Evolutionary conservation across 2,329 filamentous ascomycete species (phyloP), one percentile per base, ranked within the genome.

Genomic region (Dissoconium aciculare): DNA sequence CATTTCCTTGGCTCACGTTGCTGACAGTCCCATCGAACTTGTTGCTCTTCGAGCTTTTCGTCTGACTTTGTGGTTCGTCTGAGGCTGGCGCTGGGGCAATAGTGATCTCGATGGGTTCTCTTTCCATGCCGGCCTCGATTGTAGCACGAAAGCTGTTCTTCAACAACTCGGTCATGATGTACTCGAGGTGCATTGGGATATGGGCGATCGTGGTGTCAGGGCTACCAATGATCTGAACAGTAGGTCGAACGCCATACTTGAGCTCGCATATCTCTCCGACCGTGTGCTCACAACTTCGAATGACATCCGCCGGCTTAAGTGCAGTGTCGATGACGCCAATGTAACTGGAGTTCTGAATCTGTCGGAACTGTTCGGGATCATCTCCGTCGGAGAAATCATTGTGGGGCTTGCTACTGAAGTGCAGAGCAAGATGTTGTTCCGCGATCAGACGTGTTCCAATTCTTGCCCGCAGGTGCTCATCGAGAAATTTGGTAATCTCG

Each of bases 61-160:
- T 36, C 0, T 44, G 33, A 1, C 38, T 35, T 13, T 42, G 31
- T n/a, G 65, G 60, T 44, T 71, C 66, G n/a, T n/a, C n/a, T 2
- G 38, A 32, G 8, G 46, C 43, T 1, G 70, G 69, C 0, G 71
- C 63, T 1, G 71, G 80, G 0, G 87, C 87, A 38, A 98, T 89
- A 10, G 89, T 98, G 37, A 95, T 76, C 42, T 93, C 81, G 24
- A 98, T 67, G 1, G 87, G 82, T 41, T 92, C 79, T 25, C 70
- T 67, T 43, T 79, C 77, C 47, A 71, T 75, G n/a, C 74, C 74
- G 35, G 70, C 76, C 56, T 98, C 89, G 6, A 95, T 75, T 0
- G 83, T 91, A 3, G 89, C 87, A 26, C 89, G 74, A 60, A 95
- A 98, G 1, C 85, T 82, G 50, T 98, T 98, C 57, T 98, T 98